Base-by-base conservation (phyloP, 345 rosid genomes). In the Eucalyptus viminalis region DNA sequence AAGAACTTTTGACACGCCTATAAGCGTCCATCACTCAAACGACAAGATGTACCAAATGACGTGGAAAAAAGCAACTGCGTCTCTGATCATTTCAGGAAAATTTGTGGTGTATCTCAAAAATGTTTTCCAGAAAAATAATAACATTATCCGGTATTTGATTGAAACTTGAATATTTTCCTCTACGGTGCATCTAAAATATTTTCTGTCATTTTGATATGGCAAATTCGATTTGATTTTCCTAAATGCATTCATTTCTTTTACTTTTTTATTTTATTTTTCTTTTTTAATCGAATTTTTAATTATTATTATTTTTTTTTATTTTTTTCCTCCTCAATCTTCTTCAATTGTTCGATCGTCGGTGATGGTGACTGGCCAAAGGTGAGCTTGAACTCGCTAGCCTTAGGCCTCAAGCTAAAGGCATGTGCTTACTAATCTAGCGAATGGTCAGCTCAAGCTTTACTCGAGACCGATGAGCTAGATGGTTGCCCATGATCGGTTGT, bases 291-390 rank as follows among this genome's bases (percentile, higher is more conserved):
- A 8, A 0, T 53, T 53, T 21, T 53, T 53, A 19, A 51, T 51
- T 3, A 40, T 40, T 1, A 14, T 15, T 50, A 0, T 49, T 14
- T 50, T 16, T 6, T 0, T 19, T 53, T 49, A 5, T 14, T 51
- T 17, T 53, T 53, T 53, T 19, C 4, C 24, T 53, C 24, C 24
- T 53, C 4, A 19, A 1, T 19, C 10, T 53, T 53, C 24, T 53
- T 19, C 9, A 0, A 1, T 7, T 0, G 56, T 4, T 21, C 0
- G 1, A 9, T 53, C 0, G 0, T 19, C 2, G 1, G 0, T 19
- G 2, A 7, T 0, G 1, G 2, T 17, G 4, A 21, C 1, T 1
- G 2, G 1, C 1, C 25, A 53, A 53, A 53, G 25, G 58, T 1
- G 9, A 49, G 13, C 49, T 51, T 6, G 8, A 51, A 17, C 21